These are phyloP conservation scores for Remersonia thermophila DNA, from an alignment of 2,329 filamentous ascomycete genomes.

Conservation along the genomic window DNA sequence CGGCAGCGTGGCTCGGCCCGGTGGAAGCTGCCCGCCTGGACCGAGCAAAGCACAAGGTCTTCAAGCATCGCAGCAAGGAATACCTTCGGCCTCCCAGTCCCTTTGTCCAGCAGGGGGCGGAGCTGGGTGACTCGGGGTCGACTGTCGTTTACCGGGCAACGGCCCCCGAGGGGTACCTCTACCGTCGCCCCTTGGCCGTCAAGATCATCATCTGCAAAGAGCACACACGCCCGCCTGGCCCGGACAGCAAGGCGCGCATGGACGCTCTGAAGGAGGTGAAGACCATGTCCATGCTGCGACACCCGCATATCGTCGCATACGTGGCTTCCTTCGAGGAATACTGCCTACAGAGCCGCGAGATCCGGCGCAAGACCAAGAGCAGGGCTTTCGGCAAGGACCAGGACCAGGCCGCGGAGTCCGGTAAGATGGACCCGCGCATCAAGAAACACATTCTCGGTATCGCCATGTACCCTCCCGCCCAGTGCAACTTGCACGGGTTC, in stretches of 20 bases:
- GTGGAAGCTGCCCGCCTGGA: slow-evolving; percentile 12
- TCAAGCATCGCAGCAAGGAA: slow-evolving; percentile 15
- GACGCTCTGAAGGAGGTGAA: slow-evolving; percentile 15
- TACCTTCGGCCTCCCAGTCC: slow-evolving; percentile 14
- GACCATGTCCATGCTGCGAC: slow-evolving; percentile 14
- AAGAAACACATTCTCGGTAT: slow-evolving; percentile 17
- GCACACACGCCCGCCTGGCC: slow-evolving; percentile 11
- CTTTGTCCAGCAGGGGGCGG: slow-evolving; percentile 10
- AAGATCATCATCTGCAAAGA: slow-evolving; percentile 18
- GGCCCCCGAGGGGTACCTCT: slow-evolving; percentile 10
- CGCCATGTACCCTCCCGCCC: slow-evolving; percentile 18
- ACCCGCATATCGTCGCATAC: slow-evolving; percentile 19
- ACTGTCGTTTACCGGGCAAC: slow-evolving; percentile 17
- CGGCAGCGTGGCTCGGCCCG: slow-evolving; percentile 11
- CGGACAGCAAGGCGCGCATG: slow-evolving; percentile 14
- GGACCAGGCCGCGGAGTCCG: not conserved
- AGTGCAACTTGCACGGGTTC: slow-evolving; percentile 16
- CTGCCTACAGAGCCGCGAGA: slow-evolving; percentile 12
- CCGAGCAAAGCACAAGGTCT: slow-evolving; percentile 17
- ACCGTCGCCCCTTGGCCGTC: slow-evolving; percentile 15
- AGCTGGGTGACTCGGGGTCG: slow-evolving; percentile 16
- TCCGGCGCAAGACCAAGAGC: slow-evolving; percentile 2
- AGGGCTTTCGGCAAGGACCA: slow-evolving; percentile 3
- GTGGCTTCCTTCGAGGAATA: slow-evolving; percentile 18
- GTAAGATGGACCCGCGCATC: slow-evolving; percentile 12